phyloP scores from a whole-genome alignment of 176 grass and related monocot species.

The Hordeum vulgare region MorexV3_pseudomolecules_assembly NC_058522.1:215527901-215528400 shows the following conservation, averaged over 20 bases:
- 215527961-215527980: neutral
- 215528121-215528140: constrained; percentile 5
- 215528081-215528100: constrained; percentile 17
- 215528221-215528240: too few relatives aligned
- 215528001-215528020: neutral
- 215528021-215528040: constrained; percentile 33
- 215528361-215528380: too few relatives aligned
- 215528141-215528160: neutral
- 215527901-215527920: constrained; percentile 17
- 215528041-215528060: constrained; percentile 20
- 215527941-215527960: neutral
- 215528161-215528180: neutral
- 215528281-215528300: too few relatives aligned
- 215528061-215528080: neutral
- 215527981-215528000: neutral
- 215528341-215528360: too few relatives aligned
- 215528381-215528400: too few relatives aligned
- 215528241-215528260: too few relatives aligned
- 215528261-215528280: too few relatives aligned
- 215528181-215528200: neutral
- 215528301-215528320: too few relatives aligned
- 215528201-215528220: neutral
- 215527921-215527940: neutral
- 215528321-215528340: too few relatives aligned
- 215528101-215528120: neutral